Conservation (phyloP, 1,284 basidiomycete genomes). For the Leucoagaricus sp. region DNA sequence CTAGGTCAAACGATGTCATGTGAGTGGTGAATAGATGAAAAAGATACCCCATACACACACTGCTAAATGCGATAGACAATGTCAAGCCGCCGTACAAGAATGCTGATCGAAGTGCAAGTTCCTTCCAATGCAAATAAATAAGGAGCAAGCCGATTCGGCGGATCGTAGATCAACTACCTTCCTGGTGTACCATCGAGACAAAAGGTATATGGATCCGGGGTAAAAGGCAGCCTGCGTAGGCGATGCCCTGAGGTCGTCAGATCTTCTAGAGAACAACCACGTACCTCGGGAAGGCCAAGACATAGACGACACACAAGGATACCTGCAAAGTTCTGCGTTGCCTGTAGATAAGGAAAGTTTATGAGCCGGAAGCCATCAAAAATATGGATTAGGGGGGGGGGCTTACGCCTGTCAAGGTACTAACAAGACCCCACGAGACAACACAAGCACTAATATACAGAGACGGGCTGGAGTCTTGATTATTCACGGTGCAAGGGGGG, state of each 20-base stretch:
- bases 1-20: slow-evolving; percentile 32
- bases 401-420: slow-evolving; percentile 59
- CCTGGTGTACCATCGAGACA: slow-evolving; percentile 68
- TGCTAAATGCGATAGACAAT: slow-evolving; percentile 78
- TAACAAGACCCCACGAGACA: slow-evolving; percentile 62
- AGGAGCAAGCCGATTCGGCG: background rate
- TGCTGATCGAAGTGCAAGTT: slow-evolving; percentile 68
- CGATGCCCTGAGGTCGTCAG: too few relatives aligned
- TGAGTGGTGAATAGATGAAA: too few relatives aligned
- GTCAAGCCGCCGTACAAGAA: slow-evolving; percentile 69
- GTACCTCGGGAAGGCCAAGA: slow-evolving; percentile 57
- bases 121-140: slow-evolving; percentile 34
- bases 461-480: slow-evolving; percentile 48
- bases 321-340: slow-evolving; percentile 54
- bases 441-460: slow-evolving; percentile 62
- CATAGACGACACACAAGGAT: slow-evolving; percentile 63
- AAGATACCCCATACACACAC: too few relatives aligned
- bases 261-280: background rate
- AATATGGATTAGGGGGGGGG: too few relatives aligned
- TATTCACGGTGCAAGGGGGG: background rate
- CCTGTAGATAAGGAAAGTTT: slow-evolving; percentile 36
- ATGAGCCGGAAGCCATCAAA: too few relatives aligned
- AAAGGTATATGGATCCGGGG: slow-evolving; percentile 63
- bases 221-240: slow-evolving; percentile 66
- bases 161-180: slow-evolving; percentile 38